A percentile compares a stretch with the other conserved stretches of the same genome.
phyloP scores from a whole-genome alignment of 2,329 filamentous ascomycete species.

The Colletotrichum shisoi region DNA sequence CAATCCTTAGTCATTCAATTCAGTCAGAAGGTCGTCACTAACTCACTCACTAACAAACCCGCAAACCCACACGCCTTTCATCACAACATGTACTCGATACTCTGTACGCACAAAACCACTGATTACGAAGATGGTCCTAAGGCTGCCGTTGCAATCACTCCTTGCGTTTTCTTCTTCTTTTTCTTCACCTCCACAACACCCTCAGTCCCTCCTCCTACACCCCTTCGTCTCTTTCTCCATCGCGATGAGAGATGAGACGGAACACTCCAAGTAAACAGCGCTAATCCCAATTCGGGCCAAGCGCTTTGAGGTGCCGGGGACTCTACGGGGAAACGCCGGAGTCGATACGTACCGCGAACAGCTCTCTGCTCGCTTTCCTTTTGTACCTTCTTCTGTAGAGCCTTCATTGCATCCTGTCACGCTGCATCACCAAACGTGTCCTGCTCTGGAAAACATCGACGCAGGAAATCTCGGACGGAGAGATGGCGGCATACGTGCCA shows the following conservation, averaged over 20 bases:
- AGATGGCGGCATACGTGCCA: conserved; percentile 15
- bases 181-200: too few species aligned
- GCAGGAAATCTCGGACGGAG: background rate
- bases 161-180: too few species aligned
- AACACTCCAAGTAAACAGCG: background rate
- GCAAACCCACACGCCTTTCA: too few species aligned
- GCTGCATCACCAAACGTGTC: conserved; percentile 2
- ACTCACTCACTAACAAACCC: background rate
- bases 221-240: background rate
- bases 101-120: background rate
- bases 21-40: too few species aligned
- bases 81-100: too few species aligned
- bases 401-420: background rate
- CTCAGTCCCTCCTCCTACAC: background rate
- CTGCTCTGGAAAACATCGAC: background rate
- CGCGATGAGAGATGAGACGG: background rate
- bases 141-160: background rate
- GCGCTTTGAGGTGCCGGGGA: conserved; percentile 28
- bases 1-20: too few species aligned
- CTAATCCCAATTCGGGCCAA: conserved; percentile 19
- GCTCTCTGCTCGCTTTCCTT: background rate
- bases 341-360: conserved; percentile 26
- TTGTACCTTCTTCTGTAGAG: background rate
- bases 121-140: background rate
- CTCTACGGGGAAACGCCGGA: conserved; percentile 36